Evolutionary conservation across 2,329 filamentous ascomycete genomes (phyloP), one percentile per base, ranked within the genome.

Genomic region (Microcyclospora pomicola): DNA sequence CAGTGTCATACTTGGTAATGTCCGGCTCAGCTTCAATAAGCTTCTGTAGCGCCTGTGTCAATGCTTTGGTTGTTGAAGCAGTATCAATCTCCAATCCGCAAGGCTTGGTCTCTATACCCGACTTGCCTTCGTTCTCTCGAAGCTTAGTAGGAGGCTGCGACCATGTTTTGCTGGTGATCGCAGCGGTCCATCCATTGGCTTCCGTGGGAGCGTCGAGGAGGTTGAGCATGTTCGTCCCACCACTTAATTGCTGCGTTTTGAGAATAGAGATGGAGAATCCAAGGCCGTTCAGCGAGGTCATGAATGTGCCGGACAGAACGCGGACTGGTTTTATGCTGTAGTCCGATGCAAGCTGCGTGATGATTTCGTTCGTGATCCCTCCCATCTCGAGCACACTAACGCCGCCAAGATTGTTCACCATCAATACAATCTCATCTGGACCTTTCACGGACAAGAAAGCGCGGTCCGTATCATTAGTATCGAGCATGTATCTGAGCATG

Each of bases 391-490:
- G 66, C 16, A 73, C 71, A 51, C 77, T 82, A 27, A 86, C 75
- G 12, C 80, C 79, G 33, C 79, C 82, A 1, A 86, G 68, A 55
- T 86, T 86, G 60, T 86, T 86, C 45, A 86, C 65, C 43, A 86
- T 58, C 34, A 86, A 60, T 6, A 84, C 77, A 0, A 79, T 71
- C 38, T 78, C 63, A 40, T 80, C 77, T 6, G 60, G 60, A n/a
- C 67, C 63, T 34, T 69, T 71, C 43, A 84, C 67, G 2, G 71
- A 62, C 27, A 82, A 55, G 55, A 84, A 87, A 1, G 71, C 78
- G n/a, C 82, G 69, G 55, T 86, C 80, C 50, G 70, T 63, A 55
- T 86, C 82, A 27, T 56, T 60, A 35, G 64, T 63, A 48, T 78
- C 72, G 27, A 83, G 61, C 42, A 81, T 66, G 50, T 82, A 75